Conservation (phyloP, 1,284 basidiomycete genomes). For the Cystobasidium pallidum region DNA sequence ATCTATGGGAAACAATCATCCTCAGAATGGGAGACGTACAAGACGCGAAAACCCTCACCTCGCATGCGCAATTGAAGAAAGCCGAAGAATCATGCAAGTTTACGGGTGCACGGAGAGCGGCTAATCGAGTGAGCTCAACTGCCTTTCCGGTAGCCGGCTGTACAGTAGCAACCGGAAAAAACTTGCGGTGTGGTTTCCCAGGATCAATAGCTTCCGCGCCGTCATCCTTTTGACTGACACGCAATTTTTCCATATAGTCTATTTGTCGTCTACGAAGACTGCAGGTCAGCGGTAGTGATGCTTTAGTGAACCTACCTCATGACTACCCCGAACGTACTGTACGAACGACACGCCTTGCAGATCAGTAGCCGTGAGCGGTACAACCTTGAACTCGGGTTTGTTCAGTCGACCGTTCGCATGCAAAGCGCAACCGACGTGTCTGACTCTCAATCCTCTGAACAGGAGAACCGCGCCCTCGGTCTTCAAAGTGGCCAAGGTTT, state of each 20-base stretch:
- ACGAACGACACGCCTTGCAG: background rate
- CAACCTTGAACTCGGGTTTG: slow-evolving; percentile 9
- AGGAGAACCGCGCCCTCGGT: background rate
- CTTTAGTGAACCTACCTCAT: background rate
- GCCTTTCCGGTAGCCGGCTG: background rate
- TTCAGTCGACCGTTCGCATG: slow-evolving; percentile 17
- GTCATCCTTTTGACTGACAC: background rate
- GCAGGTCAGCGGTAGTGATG: too few relatives aligned
- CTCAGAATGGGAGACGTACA: background rate
- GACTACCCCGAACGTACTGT: background rate
- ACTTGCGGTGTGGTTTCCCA: too few relatives aligned
- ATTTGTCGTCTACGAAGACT: background rate
- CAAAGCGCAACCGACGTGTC: background rate
- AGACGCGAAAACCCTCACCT: background rate
- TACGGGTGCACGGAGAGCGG: background rate
- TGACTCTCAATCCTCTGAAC: slow-evolving; percentile 7
- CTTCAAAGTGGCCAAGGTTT: background rate
- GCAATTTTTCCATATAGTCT: background rate
- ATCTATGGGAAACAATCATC: background rate
- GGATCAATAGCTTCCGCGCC: background rate
- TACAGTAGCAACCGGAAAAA: too few relatives aligned
- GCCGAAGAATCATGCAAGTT: background rate
- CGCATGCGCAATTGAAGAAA: slow-evolving; percentile 22
- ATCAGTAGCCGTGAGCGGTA: background rate
- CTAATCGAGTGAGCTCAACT: background rate